Percentiles rank a stretch among this genome's conserved stretches.
Evolutionary conservation across 148 eudicot species (phyloP).

Genomic region (Spergularia bocconei): DNA sequence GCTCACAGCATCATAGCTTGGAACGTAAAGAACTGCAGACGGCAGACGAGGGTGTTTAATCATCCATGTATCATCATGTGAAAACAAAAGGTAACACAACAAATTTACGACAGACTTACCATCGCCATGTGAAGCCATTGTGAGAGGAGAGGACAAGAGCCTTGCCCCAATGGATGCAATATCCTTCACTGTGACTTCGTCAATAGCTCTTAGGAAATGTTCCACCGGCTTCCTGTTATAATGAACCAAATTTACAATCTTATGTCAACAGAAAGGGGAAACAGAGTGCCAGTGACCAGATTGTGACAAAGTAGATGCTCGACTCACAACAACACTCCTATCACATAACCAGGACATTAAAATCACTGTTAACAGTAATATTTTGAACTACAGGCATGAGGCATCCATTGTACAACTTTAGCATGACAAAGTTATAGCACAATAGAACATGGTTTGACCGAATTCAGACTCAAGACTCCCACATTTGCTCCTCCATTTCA

Average conservation of each 20-base stretch:
- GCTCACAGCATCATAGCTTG: slow-evolving; percentile 60
- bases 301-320: too few species aligned
- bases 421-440: too few species aligned
- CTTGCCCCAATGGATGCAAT: slow-evolving; percentile 53
- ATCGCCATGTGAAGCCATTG: slow-evolving; percentile 87
- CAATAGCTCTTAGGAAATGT: slow-evolving; percentile 63
- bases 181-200: slow-evolving; percentile 59
- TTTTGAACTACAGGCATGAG: too few species aligned
- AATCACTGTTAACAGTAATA: too few species aligned
- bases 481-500: too few species aligned
- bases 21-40: slow-evolving; percentile 36
- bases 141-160: slow-evolving; percentile 79
- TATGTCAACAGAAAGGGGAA: neutral
- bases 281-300: neutral
- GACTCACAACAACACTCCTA: too few species aligned
- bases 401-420: too few species aligned
- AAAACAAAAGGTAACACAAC: neutral
- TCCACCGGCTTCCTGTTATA: slow-evolving; percentile 69
- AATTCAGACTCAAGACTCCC: too few species aligned
- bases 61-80: neutral
- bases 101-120: slow-evolving; percentile 42
- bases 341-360: too few species aligned
- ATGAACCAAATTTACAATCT: neutral
- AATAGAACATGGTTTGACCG: too few species aligned
- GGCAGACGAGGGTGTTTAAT: neutral